These are phyloP conservation scores for Fusarium sp. DNA, from an alignment of 2,329 filamentous ascomycete species.

Conservation along the genomic window DNA sequence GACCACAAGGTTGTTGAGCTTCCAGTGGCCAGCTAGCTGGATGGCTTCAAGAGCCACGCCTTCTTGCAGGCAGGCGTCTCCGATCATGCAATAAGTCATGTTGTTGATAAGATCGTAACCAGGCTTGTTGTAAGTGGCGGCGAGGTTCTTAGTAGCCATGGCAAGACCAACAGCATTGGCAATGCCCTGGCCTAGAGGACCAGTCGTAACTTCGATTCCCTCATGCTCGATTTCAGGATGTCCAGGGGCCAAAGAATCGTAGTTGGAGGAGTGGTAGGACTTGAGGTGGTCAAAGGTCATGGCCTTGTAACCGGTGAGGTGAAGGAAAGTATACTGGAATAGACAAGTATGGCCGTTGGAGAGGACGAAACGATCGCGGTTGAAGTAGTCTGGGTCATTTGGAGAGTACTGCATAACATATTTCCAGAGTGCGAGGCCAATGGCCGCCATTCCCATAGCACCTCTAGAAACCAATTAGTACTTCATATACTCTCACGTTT, in stretches of 20 bases:
- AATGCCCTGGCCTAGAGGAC: conserved; percentile 69
- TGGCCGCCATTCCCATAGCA: conserved; percentile 70
- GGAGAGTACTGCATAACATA: conserved; percentile 71
- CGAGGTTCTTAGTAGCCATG: conserved; percentile 67
- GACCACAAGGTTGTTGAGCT: conserved; percentile 65
- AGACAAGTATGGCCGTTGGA: conserved; percentile 69
- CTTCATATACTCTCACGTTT: not conserved
- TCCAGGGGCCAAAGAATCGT: conserved; percentile 63
- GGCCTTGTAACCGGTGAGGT: conserved; percentile 63
- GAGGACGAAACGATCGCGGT: conserved; percentile 71
- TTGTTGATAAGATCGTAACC: conserved; percentile 61
- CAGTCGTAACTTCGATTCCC: conserved; percentile 69
- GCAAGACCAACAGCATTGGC: conserved; percentile 70
- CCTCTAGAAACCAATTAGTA: conserved; percentile 38
- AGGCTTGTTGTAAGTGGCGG: conserved; percentile 63
- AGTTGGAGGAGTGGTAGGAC: conserved; percentile 59
- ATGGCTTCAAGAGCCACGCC: conserved; percentile 68
- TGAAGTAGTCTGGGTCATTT: conserved; percentile 65
- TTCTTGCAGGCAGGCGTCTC: conserved; percentile 69
- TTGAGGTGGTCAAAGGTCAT: conserved; percentile 69
- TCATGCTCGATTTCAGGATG: conserved; percentile 68
- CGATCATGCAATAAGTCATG: conserved; percentile 67
- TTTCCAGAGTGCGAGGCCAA: conserved; percentile 69
- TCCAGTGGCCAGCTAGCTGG: conserved; percentile 65
- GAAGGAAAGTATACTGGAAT: conserved; percentile 65